Evolutionary conservation across 2,329 filamentous ascomycete species (phyloP).

Genomic region (Dothidotthia symphoricarpi): DNA sequence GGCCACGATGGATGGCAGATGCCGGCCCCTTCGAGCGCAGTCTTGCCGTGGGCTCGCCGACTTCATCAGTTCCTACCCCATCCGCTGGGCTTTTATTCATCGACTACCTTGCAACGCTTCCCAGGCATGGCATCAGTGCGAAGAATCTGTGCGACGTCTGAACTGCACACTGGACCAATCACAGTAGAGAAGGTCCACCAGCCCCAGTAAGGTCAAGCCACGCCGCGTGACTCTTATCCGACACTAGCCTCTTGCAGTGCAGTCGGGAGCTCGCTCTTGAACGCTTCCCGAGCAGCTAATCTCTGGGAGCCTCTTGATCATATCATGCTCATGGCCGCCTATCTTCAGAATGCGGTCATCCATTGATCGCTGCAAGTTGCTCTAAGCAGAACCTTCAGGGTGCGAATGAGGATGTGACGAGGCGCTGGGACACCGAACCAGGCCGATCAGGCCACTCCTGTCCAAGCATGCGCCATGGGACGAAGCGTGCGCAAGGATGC

Average conservation of each 20-base stretch:
- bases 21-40: too few relatives aligned
- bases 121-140: conserved; percentile 20
- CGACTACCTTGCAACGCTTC: conserved; percentile 2
- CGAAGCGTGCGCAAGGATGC: conserved; percentile 19
- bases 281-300: conserved; percentile 16
- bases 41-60: conserved; percentile 4
- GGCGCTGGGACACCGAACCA: conserved; percentile 19
- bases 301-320: conserved; percentile 18
- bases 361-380: conserved; percentile 24
- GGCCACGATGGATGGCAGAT: too few relatives aligned
- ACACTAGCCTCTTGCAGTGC: conserved; percentile 13
- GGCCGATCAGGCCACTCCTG: conserved; percentile 18
- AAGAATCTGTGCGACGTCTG: conserved; percentile 12
- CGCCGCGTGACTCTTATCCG: conserved; percentile 28
- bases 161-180: conserved; percentile 11
- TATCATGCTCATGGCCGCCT: conserved; percentile 12
- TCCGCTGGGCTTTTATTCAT: conserved; percentile 7
- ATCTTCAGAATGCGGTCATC: conserved; percentile 6
- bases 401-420: conserved; percentile 25
- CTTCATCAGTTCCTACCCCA: conserved; percentile 1
- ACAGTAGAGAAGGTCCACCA: conserved; percentile 25
- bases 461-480: conserved; percentile 12
- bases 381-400: conserved; percentile 25
- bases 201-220: conserved; percentile 33
- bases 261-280: conserved; percentile 17